Conservation (phyloP, 495 filamentous ascomycete genomes). For the Geopyxis carbonaria region DNA sequence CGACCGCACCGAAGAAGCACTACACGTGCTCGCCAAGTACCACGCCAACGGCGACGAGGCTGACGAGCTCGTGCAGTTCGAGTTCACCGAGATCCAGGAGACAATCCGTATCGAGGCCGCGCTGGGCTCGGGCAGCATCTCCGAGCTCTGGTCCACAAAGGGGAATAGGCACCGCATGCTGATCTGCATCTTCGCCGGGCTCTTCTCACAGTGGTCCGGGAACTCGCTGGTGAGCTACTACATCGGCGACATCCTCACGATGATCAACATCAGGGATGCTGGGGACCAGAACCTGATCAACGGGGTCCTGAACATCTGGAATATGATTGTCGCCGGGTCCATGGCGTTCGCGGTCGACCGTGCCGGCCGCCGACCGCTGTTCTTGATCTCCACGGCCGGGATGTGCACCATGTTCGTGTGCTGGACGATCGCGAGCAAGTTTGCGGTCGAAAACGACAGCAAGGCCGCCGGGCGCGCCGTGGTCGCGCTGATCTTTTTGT, state of each 20-base stretch:
- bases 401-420: conserved; percentile 27
- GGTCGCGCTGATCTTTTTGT: conserved; percentile 31
- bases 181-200: conserved; percentile 19
- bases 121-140: conserved; percentile 14
- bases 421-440: conserved; percentile 27
- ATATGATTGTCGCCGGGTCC: conserved; percentile 27
- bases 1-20: conserved; percentile 46
- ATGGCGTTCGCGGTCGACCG: conserved; percentile 31
- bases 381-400: conserved; percentile 27
- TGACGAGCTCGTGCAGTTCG: conserved; percentile 41
- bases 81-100: conserved; percentile 43
- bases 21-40: conserved; percentile 37
- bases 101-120: conserved; percentile 38
- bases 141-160: conserved; percentile 22
- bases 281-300: conserved; percentile 30
- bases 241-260: conserved; percentile 27
- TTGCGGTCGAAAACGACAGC: conserved; percentile 14
- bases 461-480: conserved; percentile 23
- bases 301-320: conserved; percentile 29
- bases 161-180: conserved; percentile 19
- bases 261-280: conserved; percentile 14
- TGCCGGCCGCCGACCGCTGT: conserved; percentile 28
- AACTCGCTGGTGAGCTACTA: conserved; percentile 35
- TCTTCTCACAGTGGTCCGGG: conserved; percentile 31
- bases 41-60: conserved; percentile 41